phyloP scores from a whole-genome alignment of 2,329 filamentous ascomycete species.

The Fusarium gaditjirri region DNA sequence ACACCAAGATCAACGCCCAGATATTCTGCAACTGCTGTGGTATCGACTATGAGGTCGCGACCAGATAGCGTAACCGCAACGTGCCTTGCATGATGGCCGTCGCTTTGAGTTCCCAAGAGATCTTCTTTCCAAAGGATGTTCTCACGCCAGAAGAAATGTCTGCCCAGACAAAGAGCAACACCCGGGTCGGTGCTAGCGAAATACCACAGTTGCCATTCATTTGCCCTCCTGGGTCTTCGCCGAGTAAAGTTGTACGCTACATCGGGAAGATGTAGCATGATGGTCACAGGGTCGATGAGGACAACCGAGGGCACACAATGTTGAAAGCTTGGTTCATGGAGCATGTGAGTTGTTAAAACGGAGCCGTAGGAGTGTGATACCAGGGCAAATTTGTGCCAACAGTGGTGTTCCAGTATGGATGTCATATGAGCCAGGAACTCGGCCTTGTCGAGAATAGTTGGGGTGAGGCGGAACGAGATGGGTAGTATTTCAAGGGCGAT shows the following conservation, averaged over 20 bases:
- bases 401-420: slow-evolving; percentile 66
- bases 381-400: slow-evolving; percentile 68
- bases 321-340: slow-evolving; percentile 60
- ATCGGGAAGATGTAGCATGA: slow-evolving; percentile 74
- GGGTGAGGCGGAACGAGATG: slow-evolving; percentile 71
- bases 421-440: slow-evolving; percentile 67
- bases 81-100: slow-evolving; percentile 42
- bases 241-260: slow-evolving; percentile 78
- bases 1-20: slow-evolving; percentile 47
- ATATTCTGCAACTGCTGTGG: slow-evolving; percentile 66
- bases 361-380: slow-evolving; percentile 73
- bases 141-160: slow-evolving; percentile 78
- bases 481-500: slow-evolving; percentile 74
- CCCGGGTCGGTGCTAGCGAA: slow-evolving; percentile 76
- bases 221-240: slow-evolving; percentile 64
- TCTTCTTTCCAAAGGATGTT: slow-evolving; percentile 78
- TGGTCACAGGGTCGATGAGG: slow-evolving; percentile 70
- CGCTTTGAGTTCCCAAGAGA: slow-evolving; percentile 50
- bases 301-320: slow-evolving; percentile 61
- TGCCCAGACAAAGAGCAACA: slow-evolving; percentile 70
- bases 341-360: slow-evolving; percentile 69
- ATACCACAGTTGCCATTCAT: slow-evolving; percentile 77
- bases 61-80: slow-evolving; percentile 69
- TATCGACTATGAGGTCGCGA: slow-evolving; percentile 73
- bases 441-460: slow-evolving; percentile 59